Evolutionary conservation across 2,329 filamentous ascomycete genomes (phyloP).

Genomic region (Lecanosticta acicola): DNA sequence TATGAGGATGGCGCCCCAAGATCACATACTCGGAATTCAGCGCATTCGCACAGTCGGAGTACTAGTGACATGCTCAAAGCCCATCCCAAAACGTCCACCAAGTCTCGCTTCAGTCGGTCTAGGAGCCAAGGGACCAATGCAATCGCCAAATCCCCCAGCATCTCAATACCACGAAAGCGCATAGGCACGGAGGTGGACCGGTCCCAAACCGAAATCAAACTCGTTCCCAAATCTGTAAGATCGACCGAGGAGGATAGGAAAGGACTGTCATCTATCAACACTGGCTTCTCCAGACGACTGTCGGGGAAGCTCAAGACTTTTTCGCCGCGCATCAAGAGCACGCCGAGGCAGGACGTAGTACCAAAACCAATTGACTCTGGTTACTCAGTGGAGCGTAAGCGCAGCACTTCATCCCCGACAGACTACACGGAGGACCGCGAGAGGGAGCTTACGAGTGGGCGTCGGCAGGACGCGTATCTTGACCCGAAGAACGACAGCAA

Average conservation of each 20-base stretch:
- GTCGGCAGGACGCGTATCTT: neutral
- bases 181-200: neutral
- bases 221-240: neutral
- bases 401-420: conserved; percentile 12
- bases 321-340: conserved; percentile 7
- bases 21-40: conserved; percentile 1
- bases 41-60: conserved; percentile 15
- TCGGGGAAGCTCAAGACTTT: conserved; percentile 25
- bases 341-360: conserved; percentile 3
- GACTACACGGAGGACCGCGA: conserved; percentile 6
- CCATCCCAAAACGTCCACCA: conserved; percentile 2
- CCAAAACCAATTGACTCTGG: conserved; percentile 16
- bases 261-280: conserved; percentile 9
- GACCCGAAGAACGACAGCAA: neutral
- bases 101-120: conserved; percentile 12
- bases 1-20: neutral
- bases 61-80: conserved; percentile 3
- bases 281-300: conserved; percentile 26
- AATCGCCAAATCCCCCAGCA: neutral
- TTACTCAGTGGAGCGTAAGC: conserved; percentile 11
- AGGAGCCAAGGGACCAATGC: conserved; percentile 2
- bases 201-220: conserved; percentile 3
- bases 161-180: conserved; percentile 5
- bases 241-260: neutral
- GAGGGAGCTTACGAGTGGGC: neutral